Percentiles rank a stretch among this genome's conserved stretches.
Evolutionary conservation across 169 alveolate genomes (phyloP).

Genomic region (Eimeria acervulina): DNA sequence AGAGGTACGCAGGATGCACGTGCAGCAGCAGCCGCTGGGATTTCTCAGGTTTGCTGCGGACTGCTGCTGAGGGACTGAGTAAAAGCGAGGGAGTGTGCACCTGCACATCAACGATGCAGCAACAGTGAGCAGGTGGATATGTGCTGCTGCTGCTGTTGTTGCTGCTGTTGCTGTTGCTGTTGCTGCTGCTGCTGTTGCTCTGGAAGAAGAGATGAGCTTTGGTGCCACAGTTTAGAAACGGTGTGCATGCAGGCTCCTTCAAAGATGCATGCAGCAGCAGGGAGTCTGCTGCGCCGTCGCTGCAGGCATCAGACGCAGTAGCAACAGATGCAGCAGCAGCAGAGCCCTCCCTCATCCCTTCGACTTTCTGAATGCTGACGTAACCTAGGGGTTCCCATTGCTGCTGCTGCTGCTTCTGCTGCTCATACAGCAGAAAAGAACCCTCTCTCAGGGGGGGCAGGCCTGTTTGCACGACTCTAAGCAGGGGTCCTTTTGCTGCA

Average conservation of each 20-base stretch:
- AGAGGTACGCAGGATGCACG: slow-evolving; percentile 23
- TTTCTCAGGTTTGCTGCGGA: slow-evolving; percentile 28
- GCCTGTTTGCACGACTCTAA: slow-evolving; percentile 9
- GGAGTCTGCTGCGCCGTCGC: background rate
- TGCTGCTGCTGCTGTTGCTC: slow-evolving; percentile 60
- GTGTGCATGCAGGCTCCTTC: background rate
- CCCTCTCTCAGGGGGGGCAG: slow-evolving; percentile 40
- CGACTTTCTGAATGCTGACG: slow-evolving; percentile 7
- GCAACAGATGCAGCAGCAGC: slow-evolving; percentile 40
- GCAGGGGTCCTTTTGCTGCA: slow-evolving; percentile 9
- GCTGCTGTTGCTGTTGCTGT: slow-evolving; percentile 13
- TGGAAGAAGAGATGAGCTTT: slow-evolving; percentile 38
- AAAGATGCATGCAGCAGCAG: slow-evolving; percentile 43
- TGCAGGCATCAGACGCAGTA: background rate
- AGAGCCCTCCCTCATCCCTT: background rate
- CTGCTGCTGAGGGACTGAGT: slow-evolving; percentile 42
- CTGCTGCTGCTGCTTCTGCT: slow-evolving; percentile 44
- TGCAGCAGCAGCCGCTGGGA: slow-evolving; percentile 69
- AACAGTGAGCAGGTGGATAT: slow-evolving; percentile 33
- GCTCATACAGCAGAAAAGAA: background rate
- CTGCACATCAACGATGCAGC: slow-evolving; percentile 70
- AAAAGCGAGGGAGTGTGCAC: slow-evolving; percentile 45
- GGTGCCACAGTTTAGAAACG: slow-evolving; percentile 44
- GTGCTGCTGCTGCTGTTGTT: slow-evolving; percentile 30
- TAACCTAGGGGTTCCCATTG: background rate